phyloP scores from a whole-genome alignment of 1,284 basidiomycete genomes.

The Cryptococcus sp. region DNA sequence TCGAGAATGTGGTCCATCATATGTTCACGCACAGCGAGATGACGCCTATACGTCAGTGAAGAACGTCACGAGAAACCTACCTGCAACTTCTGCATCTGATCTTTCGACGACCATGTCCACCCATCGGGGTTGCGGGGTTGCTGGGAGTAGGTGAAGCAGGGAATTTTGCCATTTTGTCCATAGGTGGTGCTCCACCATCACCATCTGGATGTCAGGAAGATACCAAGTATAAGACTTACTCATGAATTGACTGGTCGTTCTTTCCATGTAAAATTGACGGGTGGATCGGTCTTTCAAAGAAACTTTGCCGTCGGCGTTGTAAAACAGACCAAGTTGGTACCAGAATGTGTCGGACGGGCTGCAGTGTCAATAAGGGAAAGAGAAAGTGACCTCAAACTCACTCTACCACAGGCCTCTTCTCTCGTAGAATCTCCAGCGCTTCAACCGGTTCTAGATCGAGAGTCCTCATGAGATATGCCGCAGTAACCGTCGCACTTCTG shows the following conservation, averaged over 20 bases:
- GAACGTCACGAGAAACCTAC: slow-evolving; percentile 42
- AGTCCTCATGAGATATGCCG: slow-evolving; percentile 78
- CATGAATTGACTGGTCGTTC: slow-evolving; percentile 67
- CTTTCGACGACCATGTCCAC: slow-evolving; percentile 39
- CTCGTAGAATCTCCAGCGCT: slow-evolving; percentile 64
- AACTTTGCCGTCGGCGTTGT: slow-evolving; percentile 64
- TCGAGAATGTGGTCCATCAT: slow-evolving; percentile 77
- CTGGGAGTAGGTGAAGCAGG: slow-evolving; percentile 64
- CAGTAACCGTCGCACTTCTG: slow-evolving; percentile 71
- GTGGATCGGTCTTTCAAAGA: slow-evolving; percentile 65
- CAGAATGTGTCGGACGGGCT: slow-evolving; percentile 78
- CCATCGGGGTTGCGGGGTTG: slow-evolving; percentile 56
- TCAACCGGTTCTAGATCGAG: slow-evolving; percentile 59
- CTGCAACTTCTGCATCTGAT: slow-evolving; percentile 91
- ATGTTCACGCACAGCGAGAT: slow-evolving; percentile 80
- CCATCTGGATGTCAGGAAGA: slow-evolving; percentile 44
- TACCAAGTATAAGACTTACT: slow-evolving; percentile 51
- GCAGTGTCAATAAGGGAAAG: background rate
- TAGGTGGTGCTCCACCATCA: slow-evolving; percentile 60
- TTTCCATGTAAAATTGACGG: slow-evolving; percentile 73
- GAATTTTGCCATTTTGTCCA: slow-evolving; percentile 69
- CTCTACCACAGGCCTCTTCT: slow-evolving; percentile 64
- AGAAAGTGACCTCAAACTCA: slow-evolving; percentile 35
- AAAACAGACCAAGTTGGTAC: slow-evolving; percentile 70
- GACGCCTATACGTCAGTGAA: slow-evolving; percentile 54